Conservation (phyloP, 129 eudicot genomes). For the Logfia minima region DNA sequence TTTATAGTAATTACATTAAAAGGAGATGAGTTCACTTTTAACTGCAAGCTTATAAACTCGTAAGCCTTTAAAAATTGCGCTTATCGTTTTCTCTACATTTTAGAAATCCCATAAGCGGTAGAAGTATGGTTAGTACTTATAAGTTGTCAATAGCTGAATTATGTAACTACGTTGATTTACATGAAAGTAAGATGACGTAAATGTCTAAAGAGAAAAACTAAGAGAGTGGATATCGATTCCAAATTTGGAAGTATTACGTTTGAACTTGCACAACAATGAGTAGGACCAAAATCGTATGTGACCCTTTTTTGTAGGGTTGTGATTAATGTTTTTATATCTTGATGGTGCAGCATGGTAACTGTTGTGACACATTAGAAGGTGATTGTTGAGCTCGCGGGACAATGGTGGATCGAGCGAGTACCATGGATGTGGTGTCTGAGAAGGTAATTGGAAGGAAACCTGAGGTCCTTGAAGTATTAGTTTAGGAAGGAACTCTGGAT, state of each 20-base stretch:
- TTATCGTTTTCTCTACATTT: background rate
- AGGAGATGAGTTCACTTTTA: background rate
- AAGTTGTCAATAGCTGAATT: background rate
- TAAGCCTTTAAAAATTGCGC: background rate
- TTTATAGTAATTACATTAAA: background rate
- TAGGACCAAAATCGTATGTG: constrained; percentile 2
- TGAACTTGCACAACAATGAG: background rate
- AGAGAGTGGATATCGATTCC: background rate
- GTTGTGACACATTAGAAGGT: constrained; percentile 17
- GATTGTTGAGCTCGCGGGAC: constrained; percentile 17
- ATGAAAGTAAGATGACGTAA: background rate
- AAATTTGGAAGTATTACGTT: constrained; percentile 1
- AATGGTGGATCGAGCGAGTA: constrained; percentile 12
- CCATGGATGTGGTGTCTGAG: constrained; percentile 24
- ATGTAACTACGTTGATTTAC: background rate
- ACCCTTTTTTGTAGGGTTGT: background rate
- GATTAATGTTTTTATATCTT: constrained; percentile 11
- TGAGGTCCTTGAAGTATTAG: constrained; percentile 41
- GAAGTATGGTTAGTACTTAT: background rate
- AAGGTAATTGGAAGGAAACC: constrained; percentile 24
- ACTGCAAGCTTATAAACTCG: too few relatives aligned
- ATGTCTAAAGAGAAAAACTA: background rate
- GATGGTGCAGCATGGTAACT: constrained; percentile 40
- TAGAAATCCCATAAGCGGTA: background rate
- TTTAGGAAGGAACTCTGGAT: constrained; percentile 34